A percentile compares a stretch with the other conserved stretches of the same genome.
These are phyloP conservation scores for Penicillium sp. DNA, from an alignment of 2,329 filamentous ascomycete species.

Conservation along the genomic window DNA sequence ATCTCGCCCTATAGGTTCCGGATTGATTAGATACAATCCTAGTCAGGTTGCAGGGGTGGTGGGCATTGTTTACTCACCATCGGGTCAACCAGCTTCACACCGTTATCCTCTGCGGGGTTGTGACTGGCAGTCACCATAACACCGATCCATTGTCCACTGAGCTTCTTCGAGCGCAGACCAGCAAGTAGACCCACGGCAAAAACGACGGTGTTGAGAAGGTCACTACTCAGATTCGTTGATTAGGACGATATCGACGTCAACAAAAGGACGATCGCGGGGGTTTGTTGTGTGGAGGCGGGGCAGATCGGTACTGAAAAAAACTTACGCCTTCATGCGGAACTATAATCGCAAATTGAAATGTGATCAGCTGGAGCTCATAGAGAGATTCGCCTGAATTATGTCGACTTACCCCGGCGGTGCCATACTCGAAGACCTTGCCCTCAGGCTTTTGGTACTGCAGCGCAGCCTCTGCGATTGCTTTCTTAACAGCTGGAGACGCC, in stretches of 20 bases:
- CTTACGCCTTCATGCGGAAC: constrained; percentile 74
- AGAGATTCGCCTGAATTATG: constrained; percentile 2
- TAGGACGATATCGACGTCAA: constrained; percentile 35
- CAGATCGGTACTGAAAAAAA: constrained; percentile 30
- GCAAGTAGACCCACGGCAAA: constrained; percentile 91
- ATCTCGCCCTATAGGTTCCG: constrained; percentile 74
- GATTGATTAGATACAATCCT: constrained; percentile 1
- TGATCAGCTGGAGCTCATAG: constrained; percentile 17
- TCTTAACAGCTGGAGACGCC: constrained; percentile 47
- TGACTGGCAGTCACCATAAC: constrained; percentile 96
- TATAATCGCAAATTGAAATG: constrained; percentile 33
- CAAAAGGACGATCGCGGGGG: constrained; percentile 37
- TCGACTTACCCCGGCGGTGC: constrained; percentile 62
- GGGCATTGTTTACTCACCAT: constrained; percentile 58
- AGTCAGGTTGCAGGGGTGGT: neutral
- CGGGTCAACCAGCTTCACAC: constrained; percentile 94
- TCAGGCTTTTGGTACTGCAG: constrained; percentile 55
- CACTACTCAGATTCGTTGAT: constrained; percentile 49
- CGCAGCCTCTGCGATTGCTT: constrained; percentile 53
- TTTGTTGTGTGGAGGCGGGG: constrained; percentile 35
- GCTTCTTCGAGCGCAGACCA: constrained; percentile 84
- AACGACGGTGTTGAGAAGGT: constrained; percentile 87
- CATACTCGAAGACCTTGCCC: constrained; percentile 60
- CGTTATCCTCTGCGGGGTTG: constrained; percentile 88
- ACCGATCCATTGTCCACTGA: constrained; percentile 88